These are phyloP conservation scores for Leishmania turanica DNA, from an alignment of 208 protist genomes.

Conservation along the genomic window DNA sequence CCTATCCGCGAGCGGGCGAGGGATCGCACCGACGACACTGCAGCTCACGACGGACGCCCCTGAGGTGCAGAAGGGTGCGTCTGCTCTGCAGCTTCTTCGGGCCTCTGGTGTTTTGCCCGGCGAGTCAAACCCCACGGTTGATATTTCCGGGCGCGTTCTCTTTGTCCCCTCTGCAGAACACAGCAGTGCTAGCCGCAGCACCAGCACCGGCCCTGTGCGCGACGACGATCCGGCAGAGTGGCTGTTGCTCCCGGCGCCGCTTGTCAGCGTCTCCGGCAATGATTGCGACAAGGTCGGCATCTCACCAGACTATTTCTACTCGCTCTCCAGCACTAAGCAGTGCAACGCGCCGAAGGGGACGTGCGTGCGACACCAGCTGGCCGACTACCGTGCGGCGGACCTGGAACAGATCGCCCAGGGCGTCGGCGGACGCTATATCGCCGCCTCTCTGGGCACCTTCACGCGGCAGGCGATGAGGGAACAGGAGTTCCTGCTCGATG, in stretches of 20 bases:
- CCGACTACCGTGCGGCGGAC: constrained; percentile 51
- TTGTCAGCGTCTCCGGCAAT: constrained; percentile 50
- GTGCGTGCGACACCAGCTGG: constrained; percentile 67
- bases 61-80: constrained; percentile 6
- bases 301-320: constrained; percentile 48
- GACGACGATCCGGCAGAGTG: constrained; percentile 46
- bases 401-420: constrained; percentile 29
- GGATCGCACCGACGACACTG: constrained; percentile 15
- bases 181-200: neutral
- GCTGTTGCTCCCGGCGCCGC: constrained; percentile 55
- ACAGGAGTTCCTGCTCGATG: constrained; percentile 35
- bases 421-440: constrained; percentile 44
- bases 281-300: constrained; percentile 76
- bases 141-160: constrained; percentile 44
- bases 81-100: constrained; percentile 17
- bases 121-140: neutral
- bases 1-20: constrained; percentile 29
- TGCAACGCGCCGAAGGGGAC: constrained; percentile 42
- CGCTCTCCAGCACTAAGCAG: constrained; percentile 16
- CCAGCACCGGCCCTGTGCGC: neutral
- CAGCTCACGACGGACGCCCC: constrained; percentile 25
- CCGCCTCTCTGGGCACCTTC: constrained; percentile 40
- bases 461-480: neutral
- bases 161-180: constrained; percentile 36
- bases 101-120: constrained; percentile 2